These are phyloP conservation scores for Pseudogymnoascus sp. DNA, from an alignment of 2,329 filamentous ascomycete genomes.

Conservation along the genomic window DNA sequence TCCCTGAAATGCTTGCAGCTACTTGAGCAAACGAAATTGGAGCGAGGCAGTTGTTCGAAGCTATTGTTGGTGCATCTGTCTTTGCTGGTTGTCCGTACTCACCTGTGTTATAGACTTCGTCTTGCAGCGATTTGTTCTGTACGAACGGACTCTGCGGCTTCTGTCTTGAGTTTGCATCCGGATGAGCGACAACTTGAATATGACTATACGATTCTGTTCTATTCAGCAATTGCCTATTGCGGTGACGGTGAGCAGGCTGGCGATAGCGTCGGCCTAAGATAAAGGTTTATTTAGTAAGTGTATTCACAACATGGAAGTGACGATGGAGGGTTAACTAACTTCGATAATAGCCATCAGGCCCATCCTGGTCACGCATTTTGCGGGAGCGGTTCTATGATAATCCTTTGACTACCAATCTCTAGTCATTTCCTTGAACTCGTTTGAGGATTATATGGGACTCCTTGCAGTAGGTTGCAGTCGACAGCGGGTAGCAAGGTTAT, in stretches of 20 bases:
- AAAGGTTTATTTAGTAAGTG: not conserved
- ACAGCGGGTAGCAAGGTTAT: not conserved
- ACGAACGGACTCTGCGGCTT: not conserved
- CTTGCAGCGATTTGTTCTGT: slow-evolving; percentile 3
- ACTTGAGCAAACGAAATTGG: slow-evolving; percentile 2
- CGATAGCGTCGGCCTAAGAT: not conserved
- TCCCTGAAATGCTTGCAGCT: not conserved
- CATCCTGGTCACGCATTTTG: not conserved
- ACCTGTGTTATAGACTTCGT: not conserved
- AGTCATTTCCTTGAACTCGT: not conserved
- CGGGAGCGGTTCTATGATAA: not conserved
- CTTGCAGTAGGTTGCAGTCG: not conserved
- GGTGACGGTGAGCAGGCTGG: not conserved
- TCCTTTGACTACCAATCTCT: not conserved
- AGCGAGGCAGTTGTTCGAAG: not conserved
- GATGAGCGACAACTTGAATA: not conserved
- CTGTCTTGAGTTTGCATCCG: not conserved
- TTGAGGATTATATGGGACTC: not conserved
- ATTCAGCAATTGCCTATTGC: not conserved
- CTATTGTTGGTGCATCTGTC: not conserved
- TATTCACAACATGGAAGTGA: not conserved
- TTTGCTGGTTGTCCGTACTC: not conserved
- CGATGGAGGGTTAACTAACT: slow-evolving; percentile 3
- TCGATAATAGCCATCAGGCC: slow-evolving; percentile 1
- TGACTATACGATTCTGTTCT: slow-evolving; percentile 5